Percentiles rank a stretch among this genome's conserved stretches.
phyloP scores from a whole-genome alignment of 768 basidiomycete genomes.

The Boletellus sp. region DNA sequence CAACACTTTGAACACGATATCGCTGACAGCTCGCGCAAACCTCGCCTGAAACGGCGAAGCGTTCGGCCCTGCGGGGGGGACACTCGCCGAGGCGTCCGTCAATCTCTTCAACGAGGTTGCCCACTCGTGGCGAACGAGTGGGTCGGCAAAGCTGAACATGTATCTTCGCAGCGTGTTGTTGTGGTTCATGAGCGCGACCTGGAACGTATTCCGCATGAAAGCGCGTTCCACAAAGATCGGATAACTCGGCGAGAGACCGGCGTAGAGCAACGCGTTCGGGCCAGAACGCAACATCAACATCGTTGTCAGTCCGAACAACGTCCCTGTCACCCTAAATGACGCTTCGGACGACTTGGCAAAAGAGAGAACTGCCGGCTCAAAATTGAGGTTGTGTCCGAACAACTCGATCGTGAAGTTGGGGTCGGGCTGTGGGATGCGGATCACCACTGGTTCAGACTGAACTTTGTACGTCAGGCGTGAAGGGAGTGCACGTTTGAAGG shows the following conservation, averaged over 20 bases:
- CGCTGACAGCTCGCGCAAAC: slow-evolving; percentile 65
- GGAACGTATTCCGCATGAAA: slow-evolving; percentile 97
- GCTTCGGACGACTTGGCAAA: slow-evolving; percentile 78
- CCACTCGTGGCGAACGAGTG: slow-evolving; percentile 73
- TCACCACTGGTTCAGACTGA: slow-evolving; percentile 83
- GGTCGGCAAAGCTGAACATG: slow-evolving; percentile 91
- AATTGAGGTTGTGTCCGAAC: slow-evolving; percentile 81
- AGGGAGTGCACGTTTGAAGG: slow-evolving; percentile 72
- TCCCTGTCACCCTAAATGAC: slow-evolving; percentile 90
- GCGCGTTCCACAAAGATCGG: slow-evolving; percentile 80
- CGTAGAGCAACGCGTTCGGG: slow-evolving; percentile 76
- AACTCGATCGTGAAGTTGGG: slow-evolving; percentile 79
- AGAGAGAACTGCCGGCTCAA: slow-evolving; percentile 80
- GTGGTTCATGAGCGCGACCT: slow-evolving; percentile 77
- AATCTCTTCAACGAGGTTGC: slow-evolving; percentile 62
- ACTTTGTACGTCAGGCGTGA: slow-evolving; percentile 79
- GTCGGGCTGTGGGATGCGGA: slow-evolving; percentile 84
- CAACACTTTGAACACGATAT: slow-evolving; percentile 76
- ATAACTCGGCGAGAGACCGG: slow-evolving; percentile 75
- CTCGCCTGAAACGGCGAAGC: slow-evolving; percentile 36
- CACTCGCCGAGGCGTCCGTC: slow-evolving; percentile 47
- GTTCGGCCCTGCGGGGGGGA: slow-evolving; percentile 25
- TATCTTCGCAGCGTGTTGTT: slow-evolving; percentile 73
- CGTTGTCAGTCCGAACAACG: slow-evolving; percentile 74
- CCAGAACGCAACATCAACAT: slow-evolving; percentile 84